Evolutionary conservation across 2,329 filamentous ascomycete genomes (phyloP).

Genomic region (Verticillium tricorpus): DNA sequence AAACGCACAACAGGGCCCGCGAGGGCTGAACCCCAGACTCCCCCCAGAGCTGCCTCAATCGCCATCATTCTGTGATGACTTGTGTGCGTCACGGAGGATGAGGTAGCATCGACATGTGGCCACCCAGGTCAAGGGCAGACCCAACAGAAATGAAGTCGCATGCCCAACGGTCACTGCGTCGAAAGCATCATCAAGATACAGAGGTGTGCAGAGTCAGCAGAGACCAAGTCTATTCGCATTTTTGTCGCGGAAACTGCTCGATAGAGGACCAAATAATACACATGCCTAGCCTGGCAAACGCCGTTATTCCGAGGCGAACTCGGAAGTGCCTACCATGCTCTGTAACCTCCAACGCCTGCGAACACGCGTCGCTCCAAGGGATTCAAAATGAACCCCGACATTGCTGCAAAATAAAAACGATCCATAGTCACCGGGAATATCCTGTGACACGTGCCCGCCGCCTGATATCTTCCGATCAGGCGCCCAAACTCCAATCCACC

Average conservation of each 20-base stretch:
- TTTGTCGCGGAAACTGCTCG: neutral
- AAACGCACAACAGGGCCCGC: neutral
- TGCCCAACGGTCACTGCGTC: neutral
- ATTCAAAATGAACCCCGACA: neutral
- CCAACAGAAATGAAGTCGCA: neutral
- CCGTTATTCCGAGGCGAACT: neutral
- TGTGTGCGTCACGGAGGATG: no score
- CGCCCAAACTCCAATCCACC: slow-evolving; percentile 10
- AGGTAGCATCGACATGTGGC: no score
- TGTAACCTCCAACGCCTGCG: neutral
- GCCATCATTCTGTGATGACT: no score
- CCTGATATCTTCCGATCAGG: neutral
- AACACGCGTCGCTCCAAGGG: neutral
- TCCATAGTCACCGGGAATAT: neutral
- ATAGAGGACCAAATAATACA: neutral
- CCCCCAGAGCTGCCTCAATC: neutral
- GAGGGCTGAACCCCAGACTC: neutral
- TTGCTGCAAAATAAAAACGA: neutral
- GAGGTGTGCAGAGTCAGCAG: neutral
- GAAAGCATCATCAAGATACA: no score
- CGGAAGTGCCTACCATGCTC: neutral
- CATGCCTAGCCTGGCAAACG: neutral
- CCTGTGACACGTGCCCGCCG: slow-evolving; percentile 1
- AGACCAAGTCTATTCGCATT: neutral
- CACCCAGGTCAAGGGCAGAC: no score